These are phyloP conservation scores for Brassica carinata DNA, from an alignment of 345 rosid species.

Conservation along the genomic window DNA sequence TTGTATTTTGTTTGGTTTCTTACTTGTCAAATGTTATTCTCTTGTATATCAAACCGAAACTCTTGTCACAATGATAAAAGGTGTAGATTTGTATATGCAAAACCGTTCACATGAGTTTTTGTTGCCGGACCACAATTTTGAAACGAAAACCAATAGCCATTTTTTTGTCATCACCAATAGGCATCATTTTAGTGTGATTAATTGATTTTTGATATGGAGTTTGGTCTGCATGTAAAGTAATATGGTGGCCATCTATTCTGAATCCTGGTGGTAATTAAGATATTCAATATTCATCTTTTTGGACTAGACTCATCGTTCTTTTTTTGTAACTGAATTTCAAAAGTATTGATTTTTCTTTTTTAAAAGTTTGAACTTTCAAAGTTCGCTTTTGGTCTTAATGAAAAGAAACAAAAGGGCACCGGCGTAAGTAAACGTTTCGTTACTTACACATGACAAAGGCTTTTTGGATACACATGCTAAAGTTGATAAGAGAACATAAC, in stretches of 20 bases:
- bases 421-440: not conserved
- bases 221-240: not conserved
- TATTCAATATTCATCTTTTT: not conserved
- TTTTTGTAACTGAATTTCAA: not conserved
- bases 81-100: not conserved
- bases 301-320: not conserved
- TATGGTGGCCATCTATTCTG: not conserved
- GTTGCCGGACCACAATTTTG: not conserved
- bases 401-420: not conserved
- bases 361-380: not conserved
- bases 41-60: not conserved
- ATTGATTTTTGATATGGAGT: not conserved
- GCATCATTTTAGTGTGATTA: not conserved
- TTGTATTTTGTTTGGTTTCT: not conserved
- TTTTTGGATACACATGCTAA: conserved; percentile 4
- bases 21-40: not conserved
- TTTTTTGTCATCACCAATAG: not conserved
- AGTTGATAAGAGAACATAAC: not conserved
- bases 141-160: not conserved
- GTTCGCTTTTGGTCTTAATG: not conserved
- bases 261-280: not conserved
- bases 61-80: not conserved
- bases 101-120: not conserved
- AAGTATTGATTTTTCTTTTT: not conserved
- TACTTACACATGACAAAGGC: not conserved